These are phyloP conservation scores for Trichoderma parareesei DNA, from an alignment of 495 filamentous ascomycete species.

Conservation along the genomic window DNA sequence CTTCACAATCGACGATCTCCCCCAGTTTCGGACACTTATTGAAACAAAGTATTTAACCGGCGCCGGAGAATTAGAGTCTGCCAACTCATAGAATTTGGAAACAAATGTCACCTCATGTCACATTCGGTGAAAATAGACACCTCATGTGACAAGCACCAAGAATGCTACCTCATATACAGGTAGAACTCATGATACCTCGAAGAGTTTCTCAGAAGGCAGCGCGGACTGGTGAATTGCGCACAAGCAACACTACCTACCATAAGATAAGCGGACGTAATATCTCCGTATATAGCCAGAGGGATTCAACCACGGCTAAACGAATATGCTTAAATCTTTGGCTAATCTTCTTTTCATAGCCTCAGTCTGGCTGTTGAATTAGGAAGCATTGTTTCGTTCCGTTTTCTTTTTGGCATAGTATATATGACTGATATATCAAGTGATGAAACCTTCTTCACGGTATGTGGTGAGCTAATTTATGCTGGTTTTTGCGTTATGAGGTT, in stretches of 20 bases:
- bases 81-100: background rate
- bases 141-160: no score
- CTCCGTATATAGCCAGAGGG: background rate
- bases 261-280: background rate
- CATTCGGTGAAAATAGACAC: background rate
- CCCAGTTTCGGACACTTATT: background rate
- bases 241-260: background rate
- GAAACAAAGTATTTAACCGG: background rate
- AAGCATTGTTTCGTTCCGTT: background rate
- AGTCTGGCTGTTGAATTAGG: background rate
- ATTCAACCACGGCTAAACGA: background rate
- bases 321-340: constrained; percentile 3
- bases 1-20: background rate
- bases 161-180: no score
- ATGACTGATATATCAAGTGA: no score
- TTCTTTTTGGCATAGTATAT: no score
- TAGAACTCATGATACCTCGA: no score
- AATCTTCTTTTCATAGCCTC: constrained; percentile 1
- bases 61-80: background rate
- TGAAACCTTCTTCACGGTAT: no score
- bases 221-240: background rate
- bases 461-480: no score
- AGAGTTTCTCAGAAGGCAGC: no score
- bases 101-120: background rate
- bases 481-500: no score